Evolutionary conservation across 257 asterid genomes (phyloP).

Genomic region (Knoxia roxburghii): DNA sequence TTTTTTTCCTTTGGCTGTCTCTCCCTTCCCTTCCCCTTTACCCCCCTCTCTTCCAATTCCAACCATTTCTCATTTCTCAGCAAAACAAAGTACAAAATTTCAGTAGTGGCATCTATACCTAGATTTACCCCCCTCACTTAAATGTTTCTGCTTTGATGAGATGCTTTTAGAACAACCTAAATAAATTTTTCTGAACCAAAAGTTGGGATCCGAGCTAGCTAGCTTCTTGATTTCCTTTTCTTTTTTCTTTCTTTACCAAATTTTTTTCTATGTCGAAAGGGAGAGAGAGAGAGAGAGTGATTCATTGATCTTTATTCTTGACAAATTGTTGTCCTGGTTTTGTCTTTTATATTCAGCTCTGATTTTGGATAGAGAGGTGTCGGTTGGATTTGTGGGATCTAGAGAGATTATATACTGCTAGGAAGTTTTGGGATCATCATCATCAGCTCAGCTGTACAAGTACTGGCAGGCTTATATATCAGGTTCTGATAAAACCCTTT

Average conservation of each 20-base stretch:
- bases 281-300: neutral
- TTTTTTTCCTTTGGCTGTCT: no score
- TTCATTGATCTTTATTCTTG: neutral
- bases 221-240: neutral
- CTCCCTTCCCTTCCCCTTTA: neutral
- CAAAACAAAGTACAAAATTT: constrained; percentile 7
- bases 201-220: neutral
- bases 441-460: constrained; percentile 15
- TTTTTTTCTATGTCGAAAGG: no score
- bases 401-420: constrained; percentile 14
- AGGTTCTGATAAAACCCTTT: constrained; percentile 9
- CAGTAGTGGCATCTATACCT: neutral
- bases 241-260: neutral
- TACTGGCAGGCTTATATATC: constrained; percentile 14
- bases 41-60: neutral
- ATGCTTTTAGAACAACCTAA: constrained; percentile 2
- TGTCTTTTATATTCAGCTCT: constrained; percentile 27
- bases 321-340: constrained; percentile 10
- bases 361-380: constrained; percentile 25
- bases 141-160: neutral
- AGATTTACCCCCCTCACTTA: neutral
- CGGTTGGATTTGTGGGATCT: constrained; percentile 22
- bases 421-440: constrained; percentile 36
- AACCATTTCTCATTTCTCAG: constrained; percentile 10
- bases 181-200: neutral